These are phyloP conservation scores for Tagetes erecta DNA, from an alignment of 129 eudicot genomes.

Conservation along the genomic window DNA sequence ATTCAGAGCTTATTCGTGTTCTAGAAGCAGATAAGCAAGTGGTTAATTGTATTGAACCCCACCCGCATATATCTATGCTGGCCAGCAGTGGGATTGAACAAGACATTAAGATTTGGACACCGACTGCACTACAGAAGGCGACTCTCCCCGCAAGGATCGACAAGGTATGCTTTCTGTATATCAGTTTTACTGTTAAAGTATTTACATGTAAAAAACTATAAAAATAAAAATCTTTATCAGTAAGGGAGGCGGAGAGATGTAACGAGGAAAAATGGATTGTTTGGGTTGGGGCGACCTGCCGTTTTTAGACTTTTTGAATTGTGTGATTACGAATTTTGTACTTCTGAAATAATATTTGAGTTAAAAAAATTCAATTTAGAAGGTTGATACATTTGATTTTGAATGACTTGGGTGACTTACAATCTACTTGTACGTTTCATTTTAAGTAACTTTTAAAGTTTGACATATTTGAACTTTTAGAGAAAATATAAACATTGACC, in stretches of 20 bases:
- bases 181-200: not conserved
- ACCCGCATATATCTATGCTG: constrained; percentile 63
- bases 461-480: not conserved
- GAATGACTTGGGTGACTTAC: not conserved
- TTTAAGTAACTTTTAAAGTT: not conserved
- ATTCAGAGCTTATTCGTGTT: constrained; percentile 66
- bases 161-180: constrained; percentile 40
- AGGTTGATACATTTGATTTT: not conserved
- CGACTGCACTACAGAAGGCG: constrained; percentile 57
- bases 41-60: constrained; percentile 73
- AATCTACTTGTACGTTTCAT: not conserved
- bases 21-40: constrained; percentile 72
- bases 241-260: no score
- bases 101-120: constrained; percentile 72
- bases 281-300: not conserved
- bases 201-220: not conserved
- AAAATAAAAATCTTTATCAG: not conserved
- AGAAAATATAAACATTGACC: not conserved
- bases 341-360: not conserved
- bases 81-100: constrained; percentile 83
- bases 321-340: not conserved
- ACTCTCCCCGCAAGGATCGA: constrained; percentile 49
- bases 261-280: not conserved
- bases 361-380: not conserved
- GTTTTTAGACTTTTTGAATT: not conserved